Evolutionary conservation across 1,284 basidiomycete species (phyloP).

Genomic region (Melampsora americana): DNA sequence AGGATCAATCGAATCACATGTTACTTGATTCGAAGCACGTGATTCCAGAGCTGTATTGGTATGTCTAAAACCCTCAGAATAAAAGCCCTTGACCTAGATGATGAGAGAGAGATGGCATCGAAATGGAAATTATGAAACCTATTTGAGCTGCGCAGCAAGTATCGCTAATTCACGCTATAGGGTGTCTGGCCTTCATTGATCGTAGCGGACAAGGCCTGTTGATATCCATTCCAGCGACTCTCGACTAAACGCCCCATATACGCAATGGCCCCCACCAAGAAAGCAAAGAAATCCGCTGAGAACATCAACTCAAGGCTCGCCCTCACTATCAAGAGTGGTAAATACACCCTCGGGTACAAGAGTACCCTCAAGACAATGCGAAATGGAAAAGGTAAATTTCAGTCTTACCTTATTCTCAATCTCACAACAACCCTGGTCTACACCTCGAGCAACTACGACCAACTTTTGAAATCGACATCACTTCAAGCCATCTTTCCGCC

Average conservation of each 20-base stretch:
- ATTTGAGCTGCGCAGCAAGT: too few relatives aligned
- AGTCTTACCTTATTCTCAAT: conserved; percentile 44
- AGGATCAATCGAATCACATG: too few relatives aligned
- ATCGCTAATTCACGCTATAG: too few relatives aligned
- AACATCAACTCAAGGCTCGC: conserved; percentile 92
- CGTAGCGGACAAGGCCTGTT: too few relatives aligned
- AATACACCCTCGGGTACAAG: conserved; percentile 92
- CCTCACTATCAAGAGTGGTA: conserved; percentile 96
- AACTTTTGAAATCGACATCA: neutral
- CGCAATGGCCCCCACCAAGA: conserved; percentile 84
- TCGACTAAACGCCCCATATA: conserved; percentile 45
- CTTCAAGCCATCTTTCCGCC: conserved; percentile 32
- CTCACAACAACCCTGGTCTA: neutral
- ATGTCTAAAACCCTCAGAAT: too few relatives aligned
- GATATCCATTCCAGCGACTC: too few relatives aligned
- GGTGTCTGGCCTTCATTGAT: too few relatives aligned
- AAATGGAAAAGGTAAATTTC: conserved; percentile 83
- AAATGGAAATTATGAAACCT: too few relatives aligned
- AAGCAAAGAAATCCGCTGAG: conserved; percentile 75
- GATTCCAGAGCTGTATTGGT: too few relatives aligned
- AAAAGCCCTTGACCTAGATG: too few relatives aligned
- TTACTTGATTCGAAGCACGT: too few relatives aligned
- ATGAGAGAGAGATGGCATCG: too few relatives aligned
- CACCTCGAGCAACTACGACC: neutral
- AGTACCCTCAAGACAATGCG: conserved; percentile 98